A percentile compares a stretch with the other conserved stretches of the same genome.
These are phyloP conservation scores for Sugiyamaella floridensis DNA, from an alignment of 805 yeast genomes.

Conservation along the genomic window DNA sequence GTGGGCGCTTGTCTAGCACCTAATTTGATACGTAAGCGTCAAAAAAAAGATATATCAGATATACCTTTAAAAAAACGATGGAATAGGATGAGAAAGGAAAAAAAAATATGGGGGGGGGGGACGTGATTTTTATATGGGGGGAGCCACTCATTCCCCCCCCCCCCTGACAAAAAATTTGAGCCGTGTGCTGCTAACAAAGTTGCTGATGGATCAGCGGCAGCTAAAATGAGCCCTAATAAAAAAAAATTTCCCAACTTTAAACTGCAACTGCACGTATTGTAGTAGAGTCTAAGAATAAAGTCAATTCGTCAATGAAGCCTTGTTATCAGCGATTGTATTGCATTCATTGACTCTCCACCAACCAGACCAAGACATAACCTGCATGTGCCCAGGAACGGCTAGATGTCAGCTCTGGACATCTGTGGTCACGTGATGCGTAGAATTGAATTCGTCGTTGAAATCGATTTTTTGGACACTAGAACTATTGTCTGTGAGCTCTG, in stretches of 20 bases:
- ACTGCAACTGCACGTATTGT: no score
- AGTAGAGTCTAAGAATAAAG: no score
- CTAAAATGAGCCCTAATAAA: no score
- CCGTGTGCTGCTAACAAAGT: no score
- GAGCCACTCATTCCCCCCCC: no score
- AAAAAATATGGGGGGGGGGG: not conserved
- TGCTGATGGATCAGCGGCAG: no score
- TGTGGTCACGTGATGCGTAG: not conserved
- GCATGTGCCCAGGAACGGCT: not conserved
- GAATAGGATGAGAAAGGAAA: constrained; percentile 10
- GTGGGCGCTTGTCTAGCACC: constrained; percentile 13
- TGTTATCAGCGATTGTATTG: no score
- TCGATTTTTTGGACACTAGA: no score
- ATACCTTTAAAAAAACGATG: not conserved
- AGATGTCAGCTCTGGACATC: not conserved
- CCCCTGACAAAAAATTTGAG: no score
- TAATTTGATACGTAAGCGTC: not conserved
- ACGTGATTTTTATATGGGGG: not conserved
- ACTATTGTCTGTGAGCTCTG: no score
- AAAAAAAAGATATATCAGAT: not conserved
- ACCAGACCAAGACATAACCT: not conserved
- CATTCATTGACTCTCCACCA: not conserved
- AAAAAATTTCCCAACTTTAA: no score
- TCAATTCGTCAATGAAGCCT: no score
- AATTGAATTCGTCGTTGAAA: not conserved